Evolutionary conservation across 1,139 yeast genomes (phyloP).

Genomic region (Suhomyces choctaworum): DNA sequence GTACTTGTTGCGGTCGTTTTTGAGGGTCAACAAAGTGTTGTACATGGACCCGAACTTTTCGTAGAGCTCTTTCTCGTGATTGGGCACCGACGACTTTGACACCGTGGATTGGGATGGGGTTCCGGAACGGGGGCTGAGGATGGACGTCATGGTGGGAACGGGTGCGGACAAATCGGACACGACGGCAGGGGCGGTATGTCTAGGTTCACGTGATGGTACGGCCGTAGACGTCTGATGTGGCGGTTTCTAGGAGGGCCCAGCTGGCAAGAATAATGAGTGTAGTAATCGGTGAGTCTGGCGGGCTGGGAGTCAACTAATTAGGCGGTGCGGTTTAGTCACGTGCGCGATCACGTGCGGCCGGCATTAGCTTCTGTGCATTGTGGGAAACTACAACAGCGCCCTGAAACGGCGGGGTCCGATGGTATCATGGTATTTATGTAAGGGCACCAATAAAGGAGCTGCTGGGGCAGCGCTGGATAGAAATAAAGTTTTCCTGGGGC

Average conservation of each 20-base stretch:
- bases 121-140: conserved; percentile 7
- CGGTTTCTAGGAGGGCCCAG: too few species aligned
- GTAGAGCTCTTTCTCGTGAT: conserved; percentile 52
- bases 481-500: conserved; percentile 11
- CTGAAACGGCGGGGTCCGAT: too few species aligned
- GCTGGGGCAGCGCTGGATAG: conserved; percentile 2
- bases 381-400: too few species aligned
- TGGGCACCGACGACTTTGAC: conserved; percentile 17
- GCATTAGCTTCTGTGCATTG: too few species aligned
- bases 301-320: too few species aligned
- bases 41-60: conserved; percentile 51
- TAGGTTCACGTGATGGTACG: too few species aligned
- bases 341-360: too few species aligned
- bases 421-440: conserved; percentile 4
- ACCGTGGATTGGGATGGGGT: conserved; percentile 8
- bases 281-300: too few species aligned
- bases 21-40: conserved; percentile 51
- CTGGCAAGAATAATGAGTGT: too few species aligned
- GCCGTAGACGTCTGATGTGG: too few species aligned
- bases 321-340: background rate
- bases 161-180: background rate
- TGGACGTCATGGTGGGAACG: conserved; percentile 2
- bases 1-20: conserved; percentile 63
- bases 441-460: conserved; percentile 3
- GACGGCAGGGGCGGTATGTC: too few species aligned